A percentile compares a stretch with the other conserved stretches of the same genome.
Conservation (phyloP, 2,329 filamentous ascomycete species). For the Pseudopithomyces maydicus region DNA sequence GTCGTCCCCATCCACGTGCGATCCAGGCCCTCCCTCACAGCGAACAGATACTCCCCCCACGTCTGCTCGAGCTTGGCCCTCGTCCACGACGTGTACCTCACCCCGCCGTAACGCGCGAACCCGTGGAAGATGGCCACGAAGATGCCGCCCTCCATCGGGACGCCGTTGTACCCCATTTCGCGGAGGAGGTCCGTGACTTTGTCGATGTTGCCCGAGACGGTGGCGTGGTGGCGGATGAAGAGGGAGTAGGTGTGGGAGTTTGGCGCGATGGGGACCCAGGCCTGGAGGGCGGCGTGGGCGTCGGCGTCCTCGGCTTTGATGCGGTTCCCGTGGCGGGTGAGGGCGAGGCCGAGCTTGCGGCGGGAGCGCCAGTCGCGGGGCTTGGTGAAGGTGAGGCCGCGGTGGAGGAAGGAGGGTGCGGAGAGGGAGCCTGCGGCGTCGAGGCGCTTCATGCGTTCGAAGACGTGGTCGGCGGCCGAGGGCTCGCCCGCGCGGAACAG, state of each 20-base stretch:
- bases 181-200: slow-evolving; percentile 73
- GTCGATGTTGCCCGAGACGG: slow-evolving; percentile 70
- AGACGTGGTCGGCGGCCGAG: slow-evolving; percentile 77
- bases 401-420: slow-evolving; percentile 18
- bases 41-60: slow-evolving; percentile 34
- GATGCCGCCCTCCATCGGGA: slow-evolving; percentile 75
- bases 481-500: slow-evolving; percentile 79
- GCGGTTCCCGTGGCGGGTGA: slow-evolving; percentile 51
- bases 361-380: slow-evolving; percentile 47
- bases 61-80: slow-evolving; percentile 63
- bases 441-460: slow-evolving; percentile 78
- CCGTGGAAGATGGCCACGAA: slow-evolving; percentile 84
- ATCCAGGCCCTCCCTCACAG: slow-evolving; percentile 22
- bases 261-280: slow-evolving; percentile 69
- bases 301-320: slow-evolving; percentile 54
- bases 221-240: slow-evolving; percentile 75
- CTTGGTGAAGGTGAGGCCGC: slow-evolving; percentile 24
- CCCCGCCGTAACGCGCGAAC: slow-evolving; percentile 74
- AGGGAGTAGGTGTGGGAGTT: slow-evolving; percentile 80
- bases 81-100: slow-evolving; percentile 73
- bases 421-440: slow-evolving; percentile 44
- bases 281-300: slow-evolving; percentile 66
- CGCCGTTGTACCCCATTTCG: slow-evolving; percentile 73
- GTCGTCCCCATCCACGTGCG: slow-evolving; percentile 35
- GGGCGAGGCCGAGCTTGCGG: slow-evolving; percentile 52